Conservation (phyloP, 176 grass and related monocot species). For the Olyra latifolia region DNA sequence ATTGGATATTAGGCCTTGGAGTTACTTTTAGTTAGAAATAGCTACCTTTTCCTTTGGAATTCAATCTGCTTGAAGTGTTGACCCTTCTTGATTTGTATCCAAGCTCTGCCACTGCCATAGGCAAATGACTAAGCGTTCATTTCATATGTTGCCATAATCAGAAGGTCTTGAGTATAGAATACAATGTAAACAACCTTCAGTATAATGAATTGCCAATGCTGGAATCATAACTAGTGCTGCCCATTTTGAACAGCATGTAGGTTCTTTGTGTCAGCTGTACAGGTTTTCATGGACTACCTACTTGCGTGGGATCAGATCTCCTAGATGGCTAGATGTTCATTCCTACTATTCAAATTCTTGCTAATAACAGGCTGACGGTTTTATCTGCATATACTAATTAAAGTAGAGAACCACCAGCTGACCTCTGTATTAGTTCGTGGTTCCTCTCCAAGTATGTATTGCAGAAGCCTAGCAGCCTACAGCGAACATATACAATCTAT, state of each 20-base stretch:
- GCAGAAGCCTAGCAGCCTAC: background rate
- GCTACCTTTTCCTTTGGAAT: background rate
- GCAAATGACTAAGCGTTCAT: background rate
- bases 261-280: background rate
- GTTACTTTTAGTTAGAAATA: conserved; percentile 2
- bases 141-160: background rate
- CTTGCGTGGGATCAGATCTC: background rate
- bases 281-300: background rate
- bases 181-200: background rate
- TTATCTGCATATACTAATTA: background rate
- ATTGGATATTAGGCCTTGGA: background rate
- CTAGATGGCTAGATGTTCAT: background rate
- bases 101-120: background rate
- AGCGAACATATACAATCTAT: background rate
- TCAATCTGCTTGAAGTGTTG: background rate
- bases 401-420: background rate
- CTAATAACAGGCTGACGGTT: background rate
- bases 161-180: background rate
- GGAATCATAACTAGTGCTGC: background rate
- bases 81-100: background rate
- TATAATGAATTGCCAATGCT: background rate
- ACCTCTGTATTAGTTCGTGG: background rate
- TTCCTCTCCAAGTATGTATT: background rate
- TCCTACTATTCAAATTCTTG: background rate
- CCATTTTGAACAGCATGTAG: background rate